Conservation (phyloP, 306 rosid genomes). For the Trifolium dubium region DNA sequence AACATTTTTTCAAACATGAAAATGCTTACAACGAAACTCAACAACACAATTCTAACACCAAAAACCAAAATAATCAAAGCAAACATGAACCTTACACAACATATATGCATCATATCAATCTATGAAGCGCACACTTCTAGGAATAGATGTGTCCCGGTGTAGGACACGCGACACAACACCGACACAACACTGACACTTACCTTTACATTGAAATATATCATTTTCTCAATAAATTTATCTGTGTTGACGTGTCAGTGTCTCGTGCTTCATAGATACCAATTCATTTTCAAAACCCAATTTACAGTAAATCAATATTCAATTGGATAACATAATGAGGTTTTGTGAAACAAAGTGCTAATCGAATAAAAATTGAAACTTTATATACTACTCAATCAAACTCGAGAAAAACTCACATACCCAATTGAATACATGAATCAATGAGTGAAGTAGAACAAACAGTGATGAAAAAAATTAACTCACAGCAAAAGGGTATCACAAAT, state of each 20-base stretch:
- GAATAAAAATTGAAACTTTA: conserved; percentile 31
- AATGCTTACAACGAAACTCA: conserved; percentile 23
- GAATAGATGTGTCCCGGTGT: no score
- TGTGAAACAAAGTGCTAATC: conserved; percentile 12
- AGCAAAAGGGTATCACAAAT: conserved; percentile 39
- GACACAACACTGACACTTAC: no score
- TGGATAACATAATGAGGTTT: not conserved
- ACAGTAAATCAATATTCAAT: conserved; percentile 21
- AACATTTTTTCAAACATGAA: conserved; percentile 2
- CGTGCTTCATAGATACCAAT: no score
- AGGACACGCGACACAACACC: no score
- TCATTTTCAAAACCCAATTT: conserved; percentile 25
- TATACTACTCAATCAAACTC: conserved; percentile 28
- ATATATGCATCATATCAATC: no score
- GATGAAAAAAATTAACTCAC: conserved; percentile 5
- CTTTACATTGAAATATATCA: no score
- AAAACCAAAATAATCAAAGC: not conserved
- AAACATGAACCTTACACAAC: no score
- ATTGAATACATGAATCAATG: conserved; percentile 33
- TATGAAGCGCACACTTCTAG: no score
- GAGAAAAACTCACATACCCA: conserved; percentile 26
- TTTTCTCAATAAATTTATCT: no score
- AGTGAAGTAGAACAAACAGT: conserved; percentile 28
- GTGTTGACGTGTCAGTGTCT: no score
- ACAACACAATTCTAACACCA: not conserved